Evolutionary conservation across 1,139 yeast genomes (phyloP), one percentile per base, ranked within the genome.

Genomic region (Geotrichum bryndzae): DNA sequence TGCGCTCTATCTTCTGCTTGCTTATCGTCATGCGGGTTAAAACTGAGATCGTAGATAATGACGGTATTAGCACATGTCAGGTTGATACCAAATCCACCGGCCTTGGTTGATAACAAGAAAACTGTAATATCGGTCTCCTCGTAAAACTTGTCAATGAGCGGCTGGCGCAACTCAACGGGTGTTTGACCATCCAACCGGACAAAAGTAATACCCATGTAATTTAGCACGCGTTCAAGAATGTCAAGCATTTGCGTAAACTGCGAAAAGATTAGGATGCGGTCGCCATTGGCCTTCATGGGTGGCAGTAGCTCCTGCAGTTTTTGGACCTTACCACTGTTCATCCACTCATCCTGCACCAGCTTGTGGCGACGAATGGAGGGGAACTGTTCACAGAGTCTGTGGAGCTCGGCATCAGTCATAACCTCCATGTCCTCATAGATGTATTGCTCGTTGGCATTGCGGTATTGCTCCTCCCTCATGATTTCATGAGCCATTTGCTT

Each of bases 1-100:
- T 94, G 99, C 0, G 99, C 97, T 71, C 99, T 83, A 74, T 94
- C 99, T 73, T 95, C 99, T 0, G 99, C 99, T 77, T 94, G 99
- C 72, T 88, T 88, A 72, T 94, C 99, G 73, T 94, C 99, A 73
- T 95, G 99, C 0, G 99, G 99, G 70, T 94, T 94, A 76, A 94
- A 94, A 56, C 96, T 88, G 72, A 91, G 94, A 73, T 94, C 99
- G 70, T 86, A 92, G 48, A 95, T 89, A 60, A 94, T 82, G 2
- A 94, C 99, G 65, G 87, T 85, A 71, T 91, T 94, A 10, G 99
- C 99, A 70, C 97, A 96, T 2, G 96, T 96, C 68, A 94, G 81
- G 71, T 94, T 94, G 74, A 94, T 94, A 64, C 99, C 99, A 76
- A 94, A 94, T 0, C 99, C 99, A 70, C 99, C 99, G 0, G 99